Evolutionary conservation across 2,329 filamentous ascomycete genomes (phyloP).

Genomic region (Rutstroemia sp.): DNA sequence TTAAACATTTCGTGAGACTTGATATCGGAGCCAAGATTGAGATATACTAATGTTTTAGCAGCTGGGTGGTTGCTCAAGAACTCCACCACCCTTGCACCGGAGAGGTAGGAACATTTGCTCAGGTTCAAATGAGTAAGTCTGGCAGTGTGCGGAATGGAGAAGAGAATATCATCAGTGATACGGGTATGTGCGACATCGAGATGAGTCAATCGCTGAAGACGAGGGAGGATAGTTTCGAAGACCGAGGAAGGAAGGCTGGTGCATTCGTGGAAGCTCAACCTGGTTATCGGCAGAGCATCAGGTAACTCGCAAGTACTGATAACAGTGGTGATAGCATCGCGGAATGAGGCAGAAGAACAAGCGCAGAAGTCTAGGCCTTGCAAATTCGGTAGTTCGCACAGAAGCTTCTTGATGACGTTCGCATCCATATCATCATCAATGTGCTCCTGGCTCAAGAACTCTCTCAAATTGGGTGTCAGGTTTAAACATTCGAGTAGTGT

Average conservation of each 20-base stretch:
- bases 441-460: constrained; percentile 76
- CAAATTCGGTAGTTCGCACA: constrained; percentile 57
- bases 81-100: constrained; percentile 57
- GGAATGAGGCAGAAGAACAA: constrained; percentile 62
- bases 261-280: constrained; percentile 73
- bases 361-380: constrained; percentile 70
- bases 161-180: constrained; percentile 63
- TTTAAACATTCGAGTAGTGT: constrained; percentile 66
- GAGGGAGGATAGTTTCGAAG: constrained; percentile 65
- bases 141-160: constrained; percentile 63
- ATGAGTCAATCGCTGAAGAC: constrained; percentile 62
- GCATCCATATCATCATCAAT: constrained; percentile 66
- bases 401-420: constrained; percentile 62
- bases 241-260: constrained; percentile 58
- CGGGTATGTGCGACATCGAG: constrained; percentile 74
- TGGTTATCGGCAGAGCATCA: constrained; percentile 50
- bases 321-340: constrained; percentile 52
- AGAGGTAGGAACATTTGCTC: constrained; percentile 65
- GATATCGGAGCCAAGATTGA: constrained; percentile 67
- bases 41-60: constrained; percentile 56
- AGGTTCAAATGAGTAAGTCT: constrained; percentile 71
- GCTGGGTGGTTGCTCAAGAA: constrained; percentile 68
- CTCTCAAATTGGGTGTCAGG: constrained; percentile 64
- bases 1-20: constrained; percentile 66
- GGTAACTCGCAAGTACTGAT: constrained; percentile 20